These are phyloP conservation scores for Hypomyces rosellus DNA, from an alignment of 2,329 filamentous ascomycete species.

Conservation along the genomic window DNA sequence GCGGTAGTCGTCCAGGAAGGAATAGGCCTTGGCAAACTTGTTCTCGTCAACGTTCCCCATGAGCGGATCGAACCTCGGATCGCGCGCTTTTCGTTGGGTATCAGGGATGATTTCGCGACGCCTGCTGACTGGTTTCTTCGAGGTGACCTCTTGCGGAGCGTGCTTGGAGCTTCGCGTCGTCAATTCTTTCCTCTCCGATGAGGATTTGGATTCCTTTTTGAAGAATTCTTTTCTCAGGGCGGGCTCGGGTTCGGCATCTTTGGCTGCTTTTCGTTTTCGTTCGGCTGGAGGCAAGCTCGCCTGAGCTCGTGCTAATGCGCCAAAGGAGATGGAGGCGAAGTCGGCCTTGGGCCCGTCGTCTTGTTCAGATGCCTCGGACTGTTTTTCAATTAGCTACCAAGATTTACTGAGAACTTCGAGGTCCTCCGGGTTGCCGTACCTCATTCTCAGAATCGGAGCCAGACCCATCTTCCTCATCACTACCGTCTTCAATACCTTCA, in stretches of 20 bases:
- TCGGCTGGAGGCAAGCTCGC: slow-evolving; percentile 47
- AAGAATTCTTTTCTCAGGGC: slow-evolving; percentile 15
- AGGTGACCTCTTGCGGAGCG: slow-evolving; percentile 76
- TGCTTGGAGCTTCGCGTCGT: slow-evolving; percentile 65
- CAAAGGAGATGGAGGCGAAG: slow-evolving; percentile 68
- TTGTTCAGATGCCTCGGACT: slow-evolving; percentile 22
- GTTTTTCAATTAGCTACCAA: background rate
- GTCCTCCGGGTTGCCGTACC: slow-evolving; percentile 13
- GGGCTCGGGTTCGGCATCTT: slow-evolving; percentile 22
- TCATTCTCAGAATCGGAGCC: slow-evolving; percentile 22
- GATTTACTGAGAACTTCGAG: background rate
- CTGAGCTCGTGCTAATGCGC: slow-evolving; percentile 83
- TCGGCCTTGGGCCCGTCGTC: slow-evolving; percentile 35
- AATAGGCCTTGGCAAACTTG: slow-evolving; percentile 66
- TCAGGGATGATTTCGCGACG: slow-evolving; percentile 64
- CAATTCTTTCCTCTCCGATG: slow-evolving; percentile 13
- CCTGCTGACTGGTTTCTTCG: slow-evolving; percentile 76
- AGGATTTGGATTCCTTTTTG: slow-evolving; percentile 1
- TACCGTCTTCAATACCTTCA: slow-evolving; percentile 24
- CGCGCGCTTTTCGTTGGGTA: slow-evolving; percentile 57
- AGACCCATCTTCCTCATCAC: slow-evolving; percentile 20
- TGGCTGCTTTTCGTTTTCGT: slow-evolving; percentile 25
- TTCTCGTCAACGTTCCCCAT: slow-evolving; percentile 47
- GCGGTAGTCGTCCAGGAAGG: slow-evolving; percentile 82
- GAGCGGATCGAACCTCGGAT: slow-evolving; percentile 80